Conservation (phyloP, 202 grass and related monocot species). For the Saccharum hybrid region DNA sequence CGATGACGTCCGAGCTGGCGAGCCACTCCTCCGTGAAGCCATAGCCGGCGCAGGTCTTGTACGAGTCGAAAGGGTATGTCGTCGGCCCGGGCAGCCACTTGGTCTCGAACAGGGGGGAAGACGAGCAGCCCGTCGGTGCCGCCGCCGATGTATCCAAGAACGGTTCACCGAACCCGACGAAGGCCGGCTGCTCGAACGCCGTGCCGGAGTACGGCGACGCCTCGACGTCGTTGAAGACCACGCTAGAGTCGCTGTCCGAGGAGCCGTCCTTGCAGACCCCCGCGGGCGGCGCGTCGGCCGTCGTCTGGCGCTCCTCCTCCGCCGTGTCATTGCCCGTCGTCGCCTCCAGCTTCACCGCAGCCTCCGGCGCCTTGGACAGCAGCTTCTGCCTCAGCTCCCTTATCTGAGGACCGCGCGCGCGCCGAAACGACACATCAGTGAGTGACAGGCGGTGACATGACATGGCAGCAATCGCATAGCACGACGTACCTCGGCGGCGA, state of each 20-base stretch:
- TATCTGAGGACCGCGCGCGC: slow-evolving; percentile 48
- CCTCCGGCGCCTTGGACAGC: slow-evolving; percentile 3
- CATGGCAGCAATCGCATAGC: too few species aligned
- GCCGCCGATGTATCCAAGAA: slow-evolving; percentile 47
- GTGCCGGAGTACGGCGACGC: slow-evolving; percentile 52
- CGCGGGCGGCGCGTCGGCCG: neutral
- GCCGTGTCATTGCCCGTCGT: slow-evolving; percentile 28
- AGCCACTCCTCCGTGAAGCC: slow-evolving; percentile 61
- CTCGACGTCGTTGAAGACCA: slow-evolving; percentile 68
- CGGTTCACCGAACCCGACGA: slow-evolving; percentile 38
- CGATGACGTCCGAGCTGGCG: slow-evolving; percentile 42
- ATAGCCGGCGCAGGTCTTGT: slow-evolving; percentile 36
- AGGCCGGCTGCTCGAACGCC: slow-evolving; percentile 40
- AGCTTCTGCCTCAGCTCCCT: slow-evolving; percentile 68
- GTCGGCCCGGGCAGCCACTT: slow-evolving; percentile 38
- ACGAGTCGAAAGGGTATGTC: slow-evolving; percentile 36
- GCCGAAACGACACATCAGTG: neutral
- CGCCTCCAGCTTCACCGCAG: slow-evolving; percentile 38
- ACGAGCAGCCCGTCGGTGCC: slow-evolving; percentile 23
- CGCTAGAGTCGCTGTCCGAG: slow-evolving; percentile 89
- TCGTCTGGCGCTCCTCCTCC: slow-evolving; percentile 17
- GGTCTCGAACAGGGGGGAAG: slow-evolving; percentile 49
- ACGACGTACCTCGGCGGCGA: slow-evolving; percentile 64
- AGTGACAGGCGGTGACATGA: neutral
- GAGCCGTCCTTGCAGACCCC: slow-evolving; percentile 67